Percentiles rank a stretch among this genome's conserved stretches.
Evolutionary conservation across 2,329 filamentous ascomycete species (phyloP).

Genomic region (Ambrosiella xylebori): DNA sequence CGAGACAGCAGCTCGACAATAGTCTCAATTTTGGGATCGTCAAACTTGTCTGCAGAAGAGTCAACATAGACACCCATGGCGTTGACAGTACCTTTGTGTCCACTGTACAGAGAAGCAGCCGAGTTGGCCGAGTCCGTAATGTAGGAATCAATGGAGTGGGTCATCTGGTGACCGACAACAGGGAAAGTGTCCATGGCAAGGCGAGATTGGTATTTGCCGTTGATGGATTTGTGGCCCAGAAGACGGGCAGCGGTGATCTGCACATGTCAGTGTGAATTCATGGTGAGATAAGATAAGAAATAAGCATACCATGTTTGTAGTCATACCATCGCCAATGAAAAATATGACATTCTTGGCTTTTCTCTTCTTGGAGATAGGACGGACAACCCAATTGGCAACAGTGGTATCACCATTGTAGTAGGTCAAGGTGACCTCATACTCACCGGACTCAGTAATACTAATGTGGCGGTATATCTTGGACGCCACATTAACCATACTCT

Average conservation of each 20-base stretch:
- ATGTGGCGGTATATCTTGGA: slow-evolving; percentile 63
- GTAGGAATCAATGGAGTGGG: slow-evolving; percentile 68
- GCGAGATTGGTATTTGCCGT: slow-evolving; percentile 62
- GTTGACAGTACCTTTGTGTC: slow-evolving; percentile 72
- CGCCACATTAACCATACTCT: slow-evolving; percentile 62
- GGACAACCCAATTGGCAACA: slow-evolving; percentile 59
- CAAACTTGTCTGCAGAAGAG: slow-evolving; percentile 53
- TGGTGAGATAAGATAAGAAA: neutral
- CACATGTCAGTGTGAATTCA: neutral
- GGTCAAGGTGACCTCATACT: slow-evolving; percentile 56
- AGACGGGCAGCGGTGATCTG: slow-evolving; percentile 60
- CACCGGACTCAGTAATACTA: slow-evolving; percentile 60
- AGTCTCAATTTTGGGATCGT: slow-evolving; percentile 75
- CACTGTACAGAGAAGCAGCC: slow-evolving; percentile 63
- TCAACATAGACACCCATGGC: slow-evolving; percentile 65
- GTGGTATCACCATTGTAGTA: slow-evolving; percentile 62
- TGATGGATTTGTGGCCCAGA: slow-evolving; percentile 66
- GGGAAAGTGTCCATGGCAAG: slow-evolving; percentile 72
- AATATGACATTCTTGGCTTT: slow-evolving; percentile 74
- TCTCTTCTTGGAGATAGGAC: slow-evolving; percentile 49
- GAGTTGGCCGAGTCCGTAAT: slow-evolving; percentile 81
- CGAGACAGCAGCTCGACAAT: slow-evolving; percentile 64
- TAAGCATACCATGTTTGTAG: slow-evolving; percentile 45
- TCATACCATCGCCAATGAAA: slow-evolving; percentile 62
- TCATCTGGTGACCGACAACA: slow-evolving; percentile 77